Percentiles rank a stretch among this genome's conserved stretches.
These are phyloP conservation scores for Coniochaeta sp. DNA, from an alignment of 2,329 filamentous ascomycete genomes.

Conservation along the genomic window DNA sequence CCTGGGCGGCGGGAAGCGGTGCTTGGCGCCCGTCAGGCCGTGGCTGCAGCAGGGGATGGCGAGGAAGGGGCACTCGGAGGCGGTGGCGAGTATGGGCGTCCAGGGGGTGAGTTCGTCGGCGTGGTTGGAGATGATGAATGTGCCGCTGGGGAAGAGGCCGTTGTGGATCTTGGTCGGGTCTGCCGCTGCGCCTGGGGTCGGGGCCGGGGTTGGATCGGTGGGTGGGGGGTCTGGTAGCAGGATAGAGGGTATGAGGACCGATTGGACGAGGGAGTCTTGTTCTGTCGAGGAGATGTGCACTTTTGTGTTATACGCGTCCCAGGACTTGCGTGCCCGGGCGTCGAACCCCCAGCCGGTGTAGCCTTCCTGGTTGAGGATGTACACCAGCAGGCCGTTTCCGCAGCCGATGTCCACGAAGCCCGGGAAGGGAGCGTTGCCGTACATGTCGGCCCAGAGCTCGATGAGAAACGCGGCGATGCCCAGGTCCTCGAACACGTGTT, in stretches of 20 bases:
- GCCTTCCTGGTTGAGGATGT: constrained; percentile 73
- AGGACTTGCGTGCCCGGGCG: constrained; percentile 77
- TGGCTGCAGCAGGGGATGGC: constrained; percentile 96
- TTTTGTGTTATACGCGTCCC: constrained; percentile 57
- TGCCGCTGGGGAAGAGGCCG: constrained; percentile 64
- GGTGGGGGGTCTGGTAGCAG: constrained; percentile 13
- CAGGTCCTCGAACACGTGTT: constrained; percentile 94
- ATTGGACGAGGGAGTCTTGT: constrained; percentile 30
- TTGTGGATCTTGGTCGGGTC: constrained; percentile 31
- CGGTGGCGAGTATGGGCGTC: constrained; percentile 80
- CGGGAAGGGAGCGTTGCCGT: constrained; percentile 53
- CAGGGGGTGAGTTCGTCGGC: constrained; percentile 93
- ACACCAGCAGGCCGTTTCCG: constrained; percentile 84
- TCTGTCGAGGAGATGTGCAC: constrained; percentile 8
- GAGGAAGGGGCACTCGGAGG: constrained; percentile 74
- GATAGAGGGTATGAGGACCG: constrained; percentile 41
- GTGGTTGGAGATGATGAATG: constrained; percentile 95
- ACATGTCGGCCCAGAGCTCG: constrained; percentile 85
- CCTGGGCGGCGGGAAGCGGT: constrained; percentile 56
- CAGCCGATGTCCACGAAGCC: constrained; percentile 96
- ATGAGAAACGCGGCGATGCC: constrained; percentile 87
- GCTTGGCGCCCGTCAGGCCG: constrained; percentile 66
- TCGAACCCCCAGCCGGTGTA: constrained; percentile 89
- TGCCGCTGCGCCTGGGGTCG: constrained; percentile 3
- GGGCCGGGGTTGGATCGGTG: too few species aligned